Percentiles rank a stretch among this genome's conserved stretches.
phyloP scores from a whole-genome alignment of 495 filamentous ascomycete genomes.

The Neurospora sp. region DNA sequence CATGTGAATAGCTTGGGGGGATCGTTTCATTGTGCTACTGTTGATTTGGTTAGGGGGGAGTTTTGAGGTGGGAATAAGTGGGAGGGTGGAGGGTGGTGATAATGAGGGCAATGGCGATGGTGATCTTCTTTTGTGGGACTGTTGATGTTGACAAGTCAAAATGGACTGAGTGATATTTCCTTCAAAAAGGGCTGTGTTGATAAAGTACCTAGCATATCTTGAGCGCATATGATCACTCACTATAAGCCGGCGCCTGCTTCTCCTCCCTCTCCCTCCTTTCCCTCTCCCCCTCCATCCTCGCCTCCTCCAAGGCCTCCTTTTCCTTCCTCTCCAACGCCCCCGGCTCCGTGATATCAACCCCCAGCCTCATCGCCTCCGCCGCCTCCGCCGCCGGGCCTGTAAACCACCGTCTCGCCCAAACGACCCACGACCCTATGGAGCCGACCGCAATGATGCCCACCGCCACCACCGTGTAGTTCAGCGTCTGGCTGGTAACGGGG shows the following conservation, averaged over 20 bases:
- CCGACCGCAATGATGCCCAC: conserved; percentile 48
- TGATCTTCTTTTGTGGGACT: background rate
- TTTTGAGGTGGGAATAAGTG: background rate
- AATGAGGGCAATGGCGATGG: background rate
- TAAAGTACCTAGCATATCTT: background rate
- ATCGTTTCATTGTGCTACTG: conserved; percentile 2
- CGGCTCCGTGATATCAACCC: conserved; percentile 37
- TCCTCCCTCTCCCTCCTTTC: background rate
- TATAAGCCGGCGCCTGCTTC: background rate
- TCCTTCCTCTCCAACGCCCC: conserved; percentile 35
- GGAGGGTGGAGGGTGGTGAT: background rate
- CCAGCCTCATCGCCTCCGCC: conserved; percentile 36
- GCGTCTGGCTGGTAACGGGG: conserved; percentile 45
- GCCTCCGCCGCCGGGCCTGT: conserved; percentile 46
- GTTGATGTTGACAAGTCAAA: background rate
- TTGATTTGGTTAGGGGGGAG: background rate
- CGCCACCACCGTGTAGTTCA: conserved; percentile 55
- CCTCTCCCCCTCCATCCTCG: background rate
- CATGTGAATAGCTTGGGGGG: conserved; percentile 3
- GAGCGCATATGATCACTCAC: background rate
- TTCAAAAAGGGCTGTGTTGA: background rate
- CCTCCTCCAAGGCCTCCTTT: conserved; percentile 10
- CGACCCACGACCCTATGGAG: conserved; percentile 18
- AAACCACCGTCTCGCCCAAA: conserved; percentile 47
- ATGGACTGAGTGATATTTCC: background rate